Base-by-base conservation (phyloP, 2,329 filamentous ascomycete genomes). In the Penicillium sp. region DNA sequence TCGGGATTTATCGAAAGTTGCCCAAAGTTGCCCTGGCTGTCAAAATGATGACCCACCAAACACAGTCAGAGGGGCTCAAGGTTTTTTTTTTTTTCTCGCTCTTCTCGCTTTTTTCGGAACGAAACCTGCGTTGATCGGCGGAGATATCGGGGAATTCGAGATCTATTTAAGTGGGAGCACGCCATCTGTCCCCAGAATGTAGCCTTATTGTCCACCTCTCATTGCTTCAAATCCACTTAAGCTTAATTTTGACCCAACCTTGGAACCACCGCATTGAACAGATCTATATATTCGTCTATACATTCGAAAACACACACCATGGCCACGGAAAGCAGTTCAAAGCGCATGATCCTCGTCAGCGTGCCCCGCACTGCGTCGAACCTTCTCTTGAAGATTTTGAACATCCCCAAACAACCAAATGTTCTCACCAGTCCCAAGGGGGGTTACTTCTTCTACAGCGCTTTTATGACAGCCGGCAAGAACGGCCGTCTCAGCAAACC, bases 361-460 rank as follows among this genome's bases (percentile, higher is more conserved):
- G 11, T 48, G 9, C 53, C 55, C 5, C 59, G 59, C 44, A 60
- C 59, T 1, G 57, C 57, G 13, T 61, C 59, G 2, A 56, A 60
- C 32, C 53, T 61, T 4, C 50, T 61, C 22, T 2, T 60, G 36
- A 60, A 56, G 10, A 44, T 61, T 16, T 45, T 61, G 31, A 45
- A 53, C 31, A 40, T 61, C 43, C 22, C 38, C 5, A 53, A 60
- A 34, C 59, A 60, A 24, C 55, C 57, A 7, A 43, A 56, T 6
- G 38, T 54, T 5, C 5, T 56, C 4, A 54, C 53, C 10, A 60
- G 34, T 41, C 21, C 10, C 3, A 45, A 44, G 16, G 27, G 29
- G 1, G 59, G 59, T 18, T 60, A 61, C 45, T 61, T 60, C 50
- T 60, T 60, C 42, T 45, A 43, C n/a, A n/a, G 45, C 21, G 54